Conservation (phyloP, 2,329 filamentous ascomycete genomes). For the Xylariaceae sp. region DNA sequence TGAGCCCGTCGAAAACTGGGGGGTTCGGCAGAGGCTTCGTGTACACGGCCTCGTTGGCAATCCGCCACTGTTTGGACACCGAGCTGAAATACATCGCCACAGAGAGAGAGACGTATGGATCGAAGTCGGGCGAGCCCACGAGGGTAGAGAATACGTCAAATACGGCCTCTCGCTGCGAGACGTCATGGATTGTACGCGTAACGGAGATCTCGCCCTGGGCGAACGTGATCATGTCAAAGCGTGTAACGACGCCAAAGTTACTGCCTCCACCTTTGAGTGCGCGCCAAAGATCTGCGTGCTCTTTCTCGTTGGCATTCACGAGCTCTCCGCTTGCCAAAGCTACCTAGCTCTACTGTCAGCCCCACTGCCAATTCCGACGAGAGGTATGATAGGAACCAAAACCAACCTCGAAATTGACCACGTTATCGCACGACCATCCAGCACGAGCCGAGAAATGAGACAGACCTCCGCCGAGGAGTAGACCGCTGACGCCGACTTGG, state of each 20-base stretch:
- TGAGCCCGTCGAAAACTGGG: not conserved
- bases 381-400: not conserved
- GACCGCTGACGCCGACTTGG: constrained; percentile 1
- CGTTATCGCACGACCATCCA: constrained; percentile 5
- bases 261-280: constrained; percentile 9
- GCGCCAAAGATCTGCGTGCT: constrained; percentile 6
- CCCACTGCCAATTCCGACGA: not conserved
- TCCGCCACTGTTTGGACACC: not conserved
- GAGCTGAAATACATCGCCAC: not conserved
- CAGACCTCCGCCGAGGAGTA: constrained; percentile 1
- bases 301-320: constrained; percentile 5
- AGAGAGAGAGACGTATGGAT: not conserved
- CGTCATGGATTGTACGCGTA: not conserved
- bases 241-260: constrained; percentile 14
- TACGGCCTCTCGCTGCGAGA: not conserved
- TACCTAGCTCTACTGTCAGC: constrained; percentile 1
- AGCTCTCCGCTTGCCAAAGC: constrained; percentile 6
- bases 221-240: constrained; percentile 10
- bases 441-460: constrained; percentile 2
- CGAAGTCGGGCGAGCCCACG: constrained; percentile 2
- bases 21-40: constrained; percentile 3
- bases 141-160: not conserved
- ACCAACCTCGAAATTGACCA: not conserved
- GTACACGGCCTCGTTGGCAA: constrained; percentile 1
- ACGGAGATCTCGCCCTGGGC: constrained; percentile 1